Percentiles rank a stretch among this genome's conserved stretches.
phyloP scores from a whole-genome alignment of 305 asterid genomes.

The Withania somnifera region DNA sequence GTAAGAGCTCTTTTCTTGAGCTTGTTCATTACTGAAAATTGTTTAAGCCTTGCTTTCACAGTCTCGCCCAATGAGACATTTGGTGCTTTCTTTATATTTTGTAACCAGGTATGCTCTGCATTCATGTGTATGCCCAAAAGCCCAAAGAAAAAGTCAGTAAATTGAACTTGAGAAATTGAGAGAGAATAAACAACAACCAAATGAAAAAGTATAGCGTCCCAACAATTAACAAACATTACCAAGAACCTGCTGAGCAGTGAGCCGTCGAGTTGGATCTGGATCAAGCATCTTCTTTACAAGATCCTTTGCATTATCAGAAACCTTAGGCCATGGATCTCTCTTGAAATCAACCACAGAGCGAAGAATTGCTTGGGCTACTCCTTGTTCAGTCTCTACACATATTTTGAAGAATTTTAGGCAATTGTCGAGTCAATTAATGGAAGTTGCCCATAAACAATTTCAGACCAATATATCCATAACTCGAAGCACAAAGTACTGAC shows the following conservation, averaged over 20 bases:
- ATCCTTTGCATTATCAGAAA: constrained; percentile 74
- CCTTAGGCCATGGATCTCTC: constrained; percentile 90
- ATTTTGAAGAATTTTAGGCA: constrained; percentile 5
- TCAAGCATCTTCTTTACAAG: constrained; percentile 92
- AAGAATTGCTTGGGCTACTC: constrained; percentile 88
- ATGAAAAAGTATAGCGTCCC: background rate
- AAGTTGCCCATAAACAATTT: background rate
- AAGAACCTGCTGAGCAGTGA: constrained; percentile 74
- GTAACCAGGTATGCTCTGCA: constrained; percentile 84
- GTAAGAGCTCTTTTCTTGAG: constrained; percentile 79
- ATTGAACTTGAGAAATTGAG: background rate
- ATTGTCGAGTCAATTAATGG: background rate
- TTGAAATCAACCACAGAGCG: constrained; percentile 67
- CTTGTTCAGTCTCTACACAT: constrained; percentile 74
- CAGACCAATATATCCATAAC: background rate
- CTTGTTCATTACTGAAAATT: constrained; percentile 82
- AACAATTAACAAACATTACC: constrained; percentile 28
- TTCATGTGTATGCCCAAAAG: background rate
- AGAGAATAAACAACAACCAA: background rate
- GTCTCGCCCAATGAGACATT: constrained; percentile 77
- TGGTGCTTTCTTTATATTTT: constrained; percentile 70
- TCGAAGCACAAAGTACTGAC: background rate
- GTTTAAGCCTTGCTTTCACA: constrained; percentile 82
- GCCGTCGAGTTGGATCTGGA: constrained; percentile 60
- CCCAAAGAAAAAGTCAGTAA: background rate